Conservation (phyloP, 805 yeast species). For the Debaryomyces prosopidis region DNA sequence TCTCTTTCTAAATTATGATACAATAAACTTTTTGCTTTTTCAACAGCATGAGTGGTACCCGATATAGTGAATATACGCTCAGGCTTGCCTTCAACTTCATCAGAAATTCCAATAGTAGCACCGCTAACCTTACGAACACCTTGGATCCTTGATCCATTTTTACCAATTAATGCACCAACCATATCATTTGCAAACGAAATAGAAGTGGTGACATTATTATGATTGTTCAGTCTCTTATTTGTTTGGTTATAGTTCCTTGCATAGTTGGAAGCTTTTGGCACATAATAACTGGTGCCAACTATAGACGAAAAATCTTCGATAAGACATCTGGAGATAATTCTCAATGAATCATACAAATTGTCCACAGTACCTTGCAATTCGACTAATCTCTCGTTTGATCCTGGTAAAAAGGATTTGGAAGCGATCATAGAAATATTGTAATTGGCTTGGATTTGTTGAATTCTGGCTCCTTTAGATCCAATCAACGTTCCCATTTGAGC, state of each 20-base stretch:
- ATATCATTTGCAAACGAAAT: conserved; percentile 71
- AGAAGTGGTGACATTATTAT: conserved; percentile 29
- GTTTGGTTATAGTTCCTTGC: conserved; percentile 5
- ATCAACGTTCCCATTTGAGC: conserved; percentile 86
- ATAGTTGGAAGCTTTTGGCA: conserved; percentile 37
- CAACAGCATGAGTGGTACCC: conserved; percentile 58
- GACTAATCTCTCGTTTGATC: conserved; percentile 81
- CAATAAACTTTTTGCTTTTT: conserved; percentile 58
- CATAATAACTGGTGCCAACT: conserved; percentile 63
- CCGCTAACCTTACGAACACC: conserved; percentile 79
- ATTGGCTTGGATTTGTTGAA: conserved; percentile 72
- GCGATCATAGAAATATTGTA: conserved; percentile 81
- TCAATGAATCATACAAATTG: conserved; percentile 56
- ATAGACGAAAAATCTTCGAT: conserved; percentile 72
- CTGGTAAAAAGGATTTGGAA: conserved; percentile 77
- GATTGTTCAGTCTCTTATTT: not conserved
- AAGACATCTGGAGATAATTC: conserved; percentile 66
- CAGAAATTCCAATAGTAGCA: conserved; percentile 74
- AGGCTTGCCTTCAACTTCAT: conserved; percentile 61
- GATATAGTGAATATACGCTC: conserved; percentile 71
- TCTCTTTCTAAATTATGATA: conserved; percentile 61
- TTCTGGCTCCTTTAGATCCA: conserved; percentile 79
- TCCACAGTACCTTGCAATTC: conserved; percentile 82
- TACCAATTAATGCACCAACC: conserved; percentile 90
- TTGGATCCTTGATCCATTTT: conserved; percentile 81